Evolutionary conservation across 1,284 basidiomycete genomes (phyloP), one percentile per base, ranked within the genome.

Genomic region (Puccinia triticina): DNA sequence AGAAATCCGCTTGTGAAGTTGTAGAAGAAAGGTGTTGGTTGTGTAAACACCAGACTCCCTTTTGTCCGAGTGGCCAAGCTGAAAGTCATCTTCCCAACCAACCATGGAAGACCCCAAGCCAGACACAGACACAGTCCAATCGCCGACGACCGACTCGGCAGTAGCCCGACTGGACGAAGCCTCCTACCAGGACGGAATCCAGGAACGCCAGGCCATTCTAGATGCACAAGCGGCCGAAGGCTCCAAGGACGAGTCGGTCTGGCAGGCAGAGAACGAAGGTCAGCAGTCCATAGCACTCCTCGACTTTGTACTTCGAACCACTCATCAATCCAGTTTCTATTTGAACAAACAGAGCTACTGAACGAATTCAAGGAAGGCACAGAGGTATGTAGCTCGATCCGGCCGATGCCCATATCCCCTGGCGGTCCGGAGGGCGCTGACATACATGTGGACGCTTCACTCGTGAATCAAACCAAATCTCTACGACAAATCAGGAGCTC

Each of bases 351-450:
- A 78, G 77, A 78, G 37, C 64, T 78, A 29, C 18, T 78, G 26
- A 69, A 55, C 37, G 77, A 78, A 78, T 67, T 78, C 48, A 78
- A 78, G 37, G 59, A 55, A 69, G 77, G 77, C 40, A 71, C 77
- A 34, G 77, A 78, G 50, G 77, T 78, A 21, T 69, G 77, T 69
- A 46, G 40, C 43, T 16, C 4, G 2, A 16, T 40, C 21, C 29
- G n/a, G 1, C 26, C 21, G 16, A 71, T 32, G 21, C n/a, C n/a
- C n/a, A n/a, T n/a, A n/a, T n/a, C n/a, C n/a, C n/a, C n/a, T n/a
- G n/a, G n/a, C n/a, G 2, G 32, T 4, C 18, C 40, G 23, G 32
- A 46, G 21, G 10, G 1, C 48, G 12, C n/a, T n/a, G 8, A 34
- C 26, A 34, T 10, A 50, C 14, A 71, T 71, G n/a, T 34, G 21